Evolutionary conservation across 257 asterid genomes (phyloP), one percentile per base, ranked within the genome.

Genomic region (Solanum dulcamara): DNA sequence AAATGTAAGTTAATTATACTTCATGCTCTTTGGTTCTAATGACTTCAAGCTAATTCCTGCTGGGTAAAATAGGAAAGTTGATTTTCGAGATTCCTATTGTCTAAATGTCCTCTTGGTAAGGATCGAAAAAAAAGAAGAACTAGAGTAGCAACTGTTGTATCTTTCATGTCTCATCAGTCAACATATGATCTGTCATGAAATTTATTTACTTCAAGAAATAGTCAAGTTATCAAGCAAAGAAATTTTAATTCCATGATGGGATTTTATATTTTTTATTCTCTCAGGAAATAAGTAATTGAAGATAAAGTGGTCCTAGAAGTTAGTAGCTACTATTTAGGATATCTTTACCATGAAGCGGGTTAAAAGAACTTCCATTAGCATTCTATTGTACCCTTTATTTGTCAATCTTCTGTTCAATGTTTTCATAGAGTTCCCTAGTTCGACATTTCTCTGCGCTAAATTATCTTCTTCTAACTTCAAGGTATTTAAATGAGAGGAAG

Each of bases 401-500:
- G n/a, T 48, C 30, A 17, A 30, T 48, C 30, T 46, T 48, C 33
- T 10, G 13, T 6, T 37, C 50, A 68, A 32, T 84, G 5, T 17
- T 81, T 40, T 74, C 28, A 46, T 9, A 9, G 22, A 28, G 28
- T 33, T 24, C 24, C 68, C 53, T 75, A 83, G 30, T 22, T 81
- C 59, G 86, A 13, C 84, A 67, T 85, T 80, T 79, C 33, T 55
- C 14, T 30, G 35, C 26, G 42, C 59, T 83, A 42, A 38, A 83
- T n/a, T n/a, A n/a, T 83, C 33, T 5, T 59, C 17, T 12, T 38
- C 32, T 40, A 84, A 57, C 83, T 88, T 48, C 17, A 87, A 97
- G 99, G 94, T 97, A 97, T 89, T 87, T 95, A 86, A 93, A 89
- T 86, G 98, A 97, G 93, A 95, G 99, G 93, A 95, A 94, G 90